These are phyloP conservation scores for Aquilaria sinensis DNA, from an alignment of 345 rosid species.

Conservation along the genomic window DNA sequence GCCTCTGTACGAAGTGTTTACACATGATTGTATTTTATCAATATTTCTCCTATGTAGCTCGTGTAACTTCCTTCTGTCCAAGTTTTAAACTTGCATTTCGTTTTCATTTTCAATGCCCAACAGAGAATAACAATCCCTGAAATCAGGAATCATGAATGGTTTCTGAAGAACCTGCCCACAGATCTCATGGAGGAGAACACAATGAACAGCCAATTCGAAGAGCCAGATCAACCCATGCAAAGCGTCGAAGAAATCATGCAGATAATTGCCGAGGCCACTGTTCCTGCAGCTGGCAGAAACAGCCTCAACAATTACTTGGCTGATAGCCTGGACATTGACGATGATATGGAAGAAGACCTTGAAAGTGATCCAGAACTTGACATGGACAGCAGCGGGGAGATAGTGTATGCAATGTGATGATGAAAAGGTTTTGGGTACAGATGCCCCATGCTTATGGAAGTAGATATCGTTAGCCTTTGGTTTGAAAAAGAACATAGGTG, in stretches of 20 bases:
- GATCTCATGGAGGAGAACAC: constrained; percentile 69
- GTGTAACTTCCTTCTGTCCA: constrained; percentile 4
- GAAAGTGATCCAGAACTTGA: constrained; percentile 92
- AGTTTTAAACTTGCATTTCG: neutral
- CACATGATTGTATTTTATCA: neutral
- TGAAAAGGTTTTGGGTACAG: neutral
- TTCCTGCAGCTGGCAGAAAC: constrained; percentile 70
- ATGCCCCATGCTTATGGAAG: neutral
- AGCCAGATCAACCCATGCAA: constrained; percentile 81
- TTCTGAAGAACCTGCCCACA: constrained; percentile 83
- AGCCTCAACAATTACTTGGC: constrained; percentile 66
- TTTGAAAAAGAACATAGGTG: neutral
- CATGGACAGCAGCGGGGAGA: constrained; percentile 93
- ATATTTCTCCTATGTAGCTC: neutral
- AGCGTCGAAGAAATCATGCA: constrained; percentile 89
- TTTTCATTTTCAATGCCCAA: constrained; percentile 13
- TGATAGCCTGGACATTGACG: constrained; percentile 83
- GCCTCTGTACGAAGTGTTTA: too few species aligned
- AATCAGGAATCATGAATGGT: constrained; percentile 89
- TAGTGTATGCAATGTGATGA: constrained; percentile 81
- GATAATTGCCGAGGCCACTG: constrained; percentile 88
- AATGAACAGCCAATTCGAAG: constrained; percentile 57
- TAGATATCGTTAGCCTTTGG: neutral
- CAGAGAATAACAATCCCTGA: constrained; percentile 94
- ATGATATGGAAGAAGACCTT: constrained; percentile 92